A percentile compares a stretch with the other conserved stretches of the same genome.
Evolutionary conservation across 1,139 yeast genomes (phyloP).

Genomic region (Sugiyamaella castrensis): DNA sequence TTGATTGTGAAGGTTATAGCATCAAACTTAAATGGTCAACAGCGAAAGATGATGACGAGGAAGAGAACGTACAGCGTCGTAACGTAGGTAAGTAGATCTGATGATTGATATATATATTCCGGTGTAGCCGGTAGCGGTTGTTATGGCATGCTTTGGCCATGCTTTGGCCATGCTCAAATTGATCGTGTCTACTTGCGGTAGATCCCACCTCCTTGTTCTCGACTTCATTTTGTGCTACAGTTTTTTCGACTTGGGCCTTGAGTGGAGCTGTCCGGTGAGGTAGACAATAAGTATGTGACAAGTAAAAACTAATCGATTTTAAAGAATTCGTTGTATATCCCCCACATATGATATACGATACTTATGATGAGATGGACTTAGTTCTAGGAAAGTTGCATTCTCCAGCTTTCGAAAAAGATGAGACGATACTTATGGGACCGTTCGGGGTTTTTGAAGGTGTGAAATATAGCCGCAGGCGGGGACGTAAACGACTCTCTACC

Average conservation of each 20-base stretch:
- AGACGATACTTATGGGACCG: conserved; percentile 68
- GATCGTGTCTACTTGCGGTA: too few species aligned
- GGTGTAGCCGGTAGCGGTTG: too few species aligned
- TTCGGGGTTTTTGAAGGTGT: conserved; percentile 71
- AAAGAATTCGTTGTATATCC: conserved; percentile 71
- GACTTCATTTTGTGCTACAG: too few species aligned
- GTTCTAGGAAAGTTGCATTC: conserved; percentile 63
- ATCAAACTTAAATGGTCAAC: conserved; percentile 75
- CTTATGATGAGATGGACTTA: conserved; percentile 79
- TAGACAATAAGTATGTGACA: not conserved
- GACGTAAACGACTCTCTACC: not conserved
- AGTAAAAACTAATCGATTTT: not conserved
- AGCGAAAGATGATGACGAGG: conserved; percentile 28
- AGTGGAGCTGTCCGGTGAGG: not conserved
- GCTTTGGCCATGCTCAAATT: too few species aligned
- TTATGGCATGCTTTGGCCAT: too few species aligned
- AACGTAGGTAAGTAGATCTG: conserved; percentile 37
- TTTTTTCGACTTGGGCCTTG: too few species aligned
- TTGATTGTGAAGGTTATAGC: conserved; percentile 77
- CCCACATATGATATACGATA: conserved; percentile 56
- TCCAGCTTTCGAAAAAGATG: conserved; percentile 44
- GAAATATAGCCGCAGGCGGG: conserved; percentile 11
- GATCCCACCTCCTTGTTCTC: too few species aligned
- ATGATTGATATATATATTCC: not conserved
- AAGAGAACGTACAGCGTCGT: conserved; percentile 60